Evolutionary conservation across 2,329 filamentous ascomycete species (phyloP).

Genomic region (Epichloe bromicola): DNA sequence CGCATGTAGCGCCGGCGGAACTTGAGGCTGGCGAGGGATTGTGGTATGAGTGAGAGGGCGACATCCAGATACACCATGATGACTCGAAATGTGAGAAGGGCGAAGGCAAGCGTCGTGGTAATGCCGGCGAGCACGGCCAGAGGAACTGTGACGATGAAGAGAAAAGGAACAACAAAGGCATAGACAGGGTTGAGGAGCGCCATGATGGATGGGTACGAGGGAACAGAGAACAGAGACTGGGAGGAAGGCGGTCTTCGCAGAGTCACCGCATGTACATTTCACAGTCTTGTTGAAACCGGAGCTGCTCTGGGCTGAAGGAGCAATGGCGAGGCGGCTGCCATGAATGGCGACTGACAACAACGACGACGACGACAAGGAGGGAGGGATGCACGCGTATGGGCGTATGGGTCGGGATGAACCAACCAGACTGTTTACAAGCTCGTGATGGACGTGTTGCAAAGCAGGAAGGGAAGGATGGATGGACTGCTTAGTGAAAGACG

Average conservation of each 20-base stretch:
- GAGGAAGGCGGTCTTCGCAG: background rate
- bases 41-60: conserved; percentile 41
- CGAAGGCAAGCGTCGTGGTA: conserved; percentile 49
- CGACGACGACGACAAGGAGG: no score
- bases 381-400: no score
- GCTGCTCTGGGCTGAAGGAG: background rate
- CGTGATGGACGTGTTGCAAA: background rate
- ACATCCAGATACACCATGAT: conserved; percentile 52
- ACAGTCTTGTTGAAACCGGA: background rate
- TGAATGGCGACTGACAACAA: background rate
- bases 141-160: conserved; percentile 49
- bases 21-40: conserved; percentile 34
- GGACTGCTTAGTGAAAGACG: background rate
- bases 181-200: conserved; percentile 41
- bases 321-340: background rate
- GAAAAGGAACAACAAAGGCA: conserved; percentile 45
- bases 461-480: background rate
- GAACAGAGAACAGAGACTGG: no score
- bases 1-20: conserved; percentile 14
- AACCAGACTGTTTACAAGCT: no score
- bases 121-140: conserved; percentile 49
- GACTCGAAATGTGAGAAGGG: conserved; percentile 47
- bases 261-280: background rate
- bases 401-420: no score
- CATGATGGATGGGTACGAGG: conserved; percentile 24